A percentile compares a stretch with the other conserved stretches of the same genome.
Evolutionary conservation across 306 rosid species (phyloP).

Genomic region (Prunus davidiana): DNA sequence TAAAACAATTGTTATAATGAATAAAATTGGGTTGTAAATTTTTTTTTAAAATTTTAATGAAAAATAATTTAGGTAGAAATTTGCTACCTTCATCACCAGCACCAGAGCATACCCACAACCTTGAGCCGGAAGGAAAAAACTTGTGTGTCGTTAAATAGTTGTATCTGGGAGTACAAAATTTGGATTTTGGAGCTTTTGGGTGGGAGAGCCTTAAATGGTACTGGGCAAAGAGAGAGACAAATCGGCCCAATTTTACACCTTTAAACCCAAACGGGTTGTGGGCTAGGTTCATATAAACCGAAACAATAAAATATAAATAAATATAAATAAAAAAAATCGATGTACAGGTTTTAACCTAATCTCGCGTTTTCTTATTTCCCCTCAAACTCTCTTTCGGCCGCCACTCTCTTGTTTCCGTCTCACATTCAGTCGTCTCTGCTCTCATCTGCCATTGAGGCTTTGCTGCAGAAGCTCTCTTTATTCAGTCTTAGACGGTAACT

Average conservation of each 20-base stretch:
- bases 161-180: no score
- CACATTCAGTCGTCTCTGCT: neutral
- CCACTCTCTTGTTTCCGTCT: neutral
- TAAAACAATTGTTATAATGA: no score
- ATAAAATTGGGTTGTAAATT: no score
- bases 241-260: neutral
- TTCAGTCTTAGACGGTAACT: neutral
- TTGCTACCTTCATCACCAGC: no score
- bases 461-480: neutral
- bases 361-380: neutral
- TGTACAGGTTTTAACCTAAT: neutral
- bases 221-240: no score
- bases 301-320: neutral
- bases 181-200: no score
- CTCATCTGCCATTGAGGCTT: neutral
- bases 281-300: neutral
- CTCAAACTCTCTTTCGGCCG: neutral
- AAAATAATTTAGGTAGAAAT: no score
- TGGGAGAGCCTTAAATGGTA: no score
- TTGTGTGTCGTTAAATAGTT: no score
- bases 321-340: neutral
- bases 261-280: neutral
- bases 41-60: no score
- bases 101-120: fast-evolving
- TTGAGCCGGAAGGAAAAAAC: no score